These are phyloP conservation scores for Lentinula raphanica DNA, from an alignment of 768 basidiomycete genomes.

Conservation along the genomic window DNA sequence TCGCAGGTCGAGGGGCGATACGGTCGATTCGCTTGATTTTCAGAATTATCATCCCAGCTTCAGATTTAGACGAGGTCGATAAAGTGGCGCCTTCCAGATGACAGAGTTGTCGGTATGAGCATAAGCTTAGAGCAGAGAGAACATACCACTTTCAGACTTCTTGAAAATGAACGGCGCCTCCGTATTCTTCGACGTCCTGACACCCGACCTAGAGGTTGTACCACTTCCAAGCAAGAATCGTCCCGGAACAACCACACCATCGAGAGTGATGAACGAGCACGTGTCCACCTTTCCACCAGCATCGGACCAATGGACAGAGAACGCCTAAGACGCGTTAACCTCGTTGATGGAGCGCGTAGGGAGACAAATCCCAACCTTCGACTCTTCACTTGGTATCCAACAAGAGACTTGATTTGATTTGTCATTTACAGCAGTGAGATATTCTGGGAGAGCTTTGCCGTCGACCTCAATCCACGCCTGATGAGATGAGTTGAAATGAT, in stretches of 20 bases:
- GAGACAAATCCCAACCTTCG: constrained; percentile 36
- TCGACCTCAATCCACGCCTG: constrained; percentile 59
- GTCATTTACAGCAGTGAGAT: constrained; percentile 46
- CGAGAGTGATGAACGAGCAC: constrained; percentile 58
- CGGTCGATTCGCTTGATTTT: constrained; percentile 38
- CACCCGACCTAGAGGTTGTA: constrained; percentile 44
- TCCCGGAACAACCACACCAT: constrained; percentile 60
- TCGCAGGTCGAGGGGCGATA: constrained; percentile 30
- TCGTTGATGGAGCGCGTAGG: not conserved
- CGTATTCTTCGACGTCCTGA: constrained; percentile 42
- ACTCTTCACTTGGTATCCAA: constrained; percentile 61
- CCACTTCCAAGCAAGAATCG: constrained; percentile 57
- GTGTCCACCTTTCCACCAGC: constrained; percentile 47
- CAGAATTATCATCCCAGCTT: constrained; percentile 49
- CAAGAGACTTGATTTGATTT: constrained; percentile 47
- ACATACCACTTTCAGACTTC: constrained; percentile 31
- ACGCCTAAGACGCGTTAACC: constrained; percentile 32
- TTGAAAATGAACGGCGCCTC: constrained; percentile 63
- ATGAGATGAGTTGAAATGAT: not conserved
- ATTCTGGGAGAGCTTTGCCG: constrained; percentile 45
- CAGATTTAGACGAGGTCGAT: constrained; percentile 19
- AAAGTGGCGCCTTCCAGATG: not conserved
- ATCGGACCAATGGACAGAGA: constrained; percentile 64
- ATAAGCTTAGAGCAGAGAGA: not conserved
- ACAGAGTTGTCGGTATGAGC: too few relatives aligned